Base-by-base conservation (phyloP, 2,329 filamentous ascomycete species). In the Alternaria arbusti region DNA sequence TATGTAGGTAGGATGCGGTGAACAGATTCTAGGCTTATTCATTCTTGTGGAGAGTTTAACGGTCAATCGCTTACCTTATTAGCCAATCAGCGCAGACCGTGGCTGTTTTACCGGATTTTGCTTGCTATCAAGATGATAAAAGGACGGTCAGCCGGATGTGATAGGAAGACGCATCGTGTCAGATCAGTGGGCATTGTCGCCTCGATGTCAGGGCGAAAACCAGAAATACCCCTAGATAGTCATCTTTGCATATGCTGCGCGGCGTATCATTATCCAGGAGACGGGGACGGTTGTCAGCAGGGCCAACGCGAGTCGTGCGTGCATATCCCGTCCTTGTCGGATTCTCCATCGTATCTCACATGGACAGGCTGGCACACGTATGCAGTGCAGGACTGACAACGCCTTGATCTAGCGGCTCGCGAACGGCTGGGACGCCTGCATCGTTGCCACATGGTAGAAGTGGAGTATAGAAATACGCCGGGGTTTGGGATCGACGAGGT, bases 21-120 rank as follows among this genome's bases (percentile, higher is more conserved):
- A 59, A 40, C 22, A 25, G 28, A 28, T 55, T 26, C n/a, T 32
- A 54, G 56, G 59, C 62, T 58, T 55, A 55, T 65, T 50, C 59
- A 55, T 50, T 22, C 54, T 58, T 28, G 51, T 47, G 62, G 36
- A 63, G 25, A 22, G 15, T 55, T 55, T 23, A 63, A 67, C 59
- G 62, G 65, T 63, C 59, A 65, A 54, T 56, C 57, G 65, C 65
- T 67, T 62, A 67, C 62, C 26, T 46, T 51, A 40, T 36, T 44
- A 49, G 26, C 62, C 59, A 60, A 62, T 65, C 28, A 59, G 15
- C 28, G 36, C 44, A 56, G 26, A 25, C 55, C 50, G 28, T 58
- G 51, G 28, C 57, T 55, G 23, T 58, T 64, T 64, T 64, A 43
- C 61, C 58, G 54, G 57, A 23, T 44, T 43, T 50, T 36, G 43